A percentile compares a stretch with the other conserved stretches of the same genome.
These are phyloP conservation scores for Funneliformis caledonium DNA, from an alignment of 371 early-diverging fungal species.

Conservation along the genomic window DNA sequence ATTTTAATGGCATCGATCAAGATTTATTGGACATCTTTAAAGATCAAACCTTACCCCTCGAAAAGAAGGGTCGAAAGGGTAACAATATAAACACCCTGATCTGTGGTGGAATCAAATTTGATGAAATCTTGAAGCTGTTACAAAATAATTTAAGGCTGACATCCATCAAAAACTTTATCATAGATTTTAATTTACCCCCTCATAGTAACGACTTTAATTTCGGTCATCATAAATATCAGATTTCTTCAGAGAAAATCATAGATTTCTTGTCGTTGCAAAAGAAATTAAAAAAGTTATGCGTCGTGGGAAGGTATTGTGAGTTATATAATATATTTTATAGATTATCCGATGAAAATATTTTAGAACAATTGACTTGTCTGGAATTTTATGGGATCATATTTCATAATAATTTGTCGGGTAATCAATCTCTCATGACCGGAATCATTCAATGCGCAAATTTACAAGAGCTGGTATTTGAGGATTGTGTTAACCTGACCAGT, in stretches of 20 bases:
- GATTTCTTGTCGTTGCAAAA: not conserved
- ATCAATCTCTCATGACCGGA: not conserved
- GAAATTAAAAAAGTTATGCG: not conserved
- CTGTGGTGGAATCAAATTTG: not conserved
- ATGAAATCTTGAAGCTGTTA: not conserved
- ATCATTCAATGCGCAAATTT: not conserved
- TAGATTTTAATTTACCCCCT: not conserved
- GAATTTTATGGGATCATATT: not conserved
- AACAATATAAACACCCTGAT: not conserved
- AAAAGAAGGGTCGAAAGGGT: not conserved
- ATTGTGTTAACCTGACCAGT: not conserved
- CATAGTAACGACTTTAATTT: no score
- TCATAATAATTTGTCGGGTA: not conserved
- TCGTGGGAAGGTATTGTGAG: not conserved
- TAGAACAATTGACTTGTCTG: not conserved
- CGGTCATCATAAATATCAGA: not conserved
- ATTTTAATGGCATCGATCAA: not conserved
- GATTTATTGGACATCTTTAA: not conserved
- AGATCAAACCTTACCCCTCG: not conserved
- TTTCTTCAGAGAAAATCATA: not conserved
- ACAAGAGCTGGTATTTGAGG: not conserved
- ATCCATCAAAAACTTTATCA: not conserved
- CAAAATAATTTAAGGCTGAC: not conserved
- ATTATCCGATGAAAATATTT: not conserved
- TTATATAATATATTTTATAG: not conserved